Base-by-base conservation (phyloP, 2,329 filamentous ascomycete species). In the Fusarium illudens region DNA sequence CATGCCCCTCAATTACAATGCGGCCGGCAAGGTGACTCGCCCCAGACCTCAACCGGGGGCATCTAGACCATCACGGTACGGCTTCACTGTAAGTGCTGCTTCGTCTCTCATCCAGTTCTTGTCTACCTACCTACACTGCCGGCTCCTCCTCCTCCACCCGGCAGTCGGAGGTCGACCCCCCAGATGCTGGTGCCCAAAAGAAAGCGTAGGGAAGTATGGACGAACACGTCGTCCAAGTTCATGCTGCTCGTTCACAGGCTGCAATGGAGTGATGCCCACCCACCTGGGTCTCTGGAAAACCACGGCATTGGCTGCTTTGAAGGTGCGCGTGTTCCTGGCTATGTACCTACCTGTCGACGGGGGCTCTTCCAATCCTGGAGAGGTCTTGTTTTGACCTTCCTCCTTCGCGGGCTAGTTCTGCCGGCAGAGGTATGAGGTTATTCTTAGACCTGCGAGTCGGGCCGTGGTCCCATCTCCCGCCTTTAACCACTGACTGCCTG, bases 241-340 rank as follows among this genome's bases (percentile, higher is more conserved):
- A 64, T 60, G 64, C 61, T 49, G 25, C 19, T 34, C 17, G 29
- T 22, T 22, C 19, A 20, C 37, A 52, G 29, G 34, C 51, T 46
- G 33, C n/a, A 51, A 58, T 49, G 37, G 37, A 50, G 27, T 33
- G 36, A 64, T 57, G 44, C 46, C 44, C 58, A 49, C 25, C 27
- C 20, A 37, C 34, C 32, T 30, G 33, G 42, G 34, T 37, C 37
- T 39, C n/a, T 36, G 49, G 57, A 19, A 55, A 30, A 22, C 36
- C 17, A 58, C 29, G 39, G 37, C 46, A 64, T 66, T 68, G 55
- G 63, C 30, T 55, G 30, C n/a, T 19, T 30, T 42, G 29, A 34
- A 36, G 53, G n/a, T 56, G 39, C 46, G 32, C 29, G 64, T 52
- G 52, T 68, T 68, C 65, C 65, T 68, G 65, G 67, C 60, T 65